These are phyloP conservation scores for Penicillium mononematosum DNA, from an alignment of 495 filamentous ascomycete genomes.

Conservation along the genomic window DNA sequence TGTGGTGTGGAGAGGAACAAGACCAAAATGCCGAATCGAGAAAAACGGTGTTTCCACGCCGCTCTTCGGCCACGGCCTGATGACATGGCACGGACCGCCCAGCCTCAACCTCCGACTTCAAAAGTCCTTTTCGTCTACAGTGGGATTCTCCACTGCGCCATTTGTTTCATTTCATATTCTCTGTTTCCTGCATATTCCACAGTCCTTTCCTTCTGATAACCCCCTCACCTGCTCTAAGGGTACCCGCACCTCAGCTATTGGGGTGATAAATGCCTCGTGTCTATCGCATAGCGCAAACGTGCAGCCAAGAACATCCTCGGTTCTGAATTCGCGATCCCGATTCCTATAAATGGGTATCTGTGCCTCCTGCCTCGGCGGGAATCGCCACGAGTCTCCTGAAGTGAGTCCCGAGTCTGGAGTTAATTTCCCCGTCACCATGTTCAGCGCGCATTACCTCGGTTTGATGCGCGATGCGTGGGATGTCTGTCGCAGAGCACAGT, in stretches of 20 bases:
- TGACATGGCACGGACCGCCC: slow-evolving; percentile 32
- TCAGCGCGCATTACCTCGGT: slow-evolving; percentile 20
- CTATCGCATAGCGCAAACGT: slow-evolving; percentile 21
- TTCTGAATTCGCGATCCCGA: slow-evolving; percentile 1
- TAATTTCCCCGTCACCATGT: slow-evolving; percentile 10
- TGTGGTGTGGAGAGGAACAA: slow-evolving; percentile 5
- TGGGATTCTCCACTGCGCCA: slow-evolving; percentile 13
- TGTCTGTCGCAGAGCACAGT: background rate
- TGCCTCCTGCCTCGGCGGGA: slow-evolving; percentile 50
- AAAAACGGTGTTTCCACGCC: slow-evolving; percentile 21
- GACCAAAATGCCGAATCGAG: slow-evolving; percentile 1
- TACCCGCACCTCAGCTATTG: slow-evolving; percentile 23
- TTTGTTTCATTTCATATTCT: slow-evolving; percentile 15
- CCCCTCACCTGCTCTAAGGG: slow-evolving; percentile 3
- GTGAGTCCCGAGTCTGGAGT: slow-evolving; percentile 32
- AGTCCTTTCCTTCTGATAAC: slow-evolving; percentile 18
- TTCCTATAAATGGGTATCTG: slow-evolving; percentile 49
- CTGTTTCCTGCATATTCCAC: slow-evolving; percentile 17
- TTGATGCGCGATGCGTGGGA: slow-evolving; percentile 19
- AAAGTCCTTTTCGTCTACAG: slow-evolving; percentile 7
- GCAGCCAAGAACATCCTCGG: slow-evolving; percentile 8
- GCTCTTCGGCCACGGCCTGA: slow-evolving; percentile 31
- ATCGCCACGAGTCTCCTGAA: slow-evolving; percentile 45
- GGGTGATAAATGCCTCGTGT: slow-evolving; percentile 32
- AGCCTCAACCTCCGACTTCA: slow-evolving; percentile 21